Percentiles rank a stretch among this genome's conserved stretches.
These are phyloP conservation scores for Gastrolobium bilobum DNA, from an alignment of 306 rosid genomes.

Conservation along the genomic window DNA sequence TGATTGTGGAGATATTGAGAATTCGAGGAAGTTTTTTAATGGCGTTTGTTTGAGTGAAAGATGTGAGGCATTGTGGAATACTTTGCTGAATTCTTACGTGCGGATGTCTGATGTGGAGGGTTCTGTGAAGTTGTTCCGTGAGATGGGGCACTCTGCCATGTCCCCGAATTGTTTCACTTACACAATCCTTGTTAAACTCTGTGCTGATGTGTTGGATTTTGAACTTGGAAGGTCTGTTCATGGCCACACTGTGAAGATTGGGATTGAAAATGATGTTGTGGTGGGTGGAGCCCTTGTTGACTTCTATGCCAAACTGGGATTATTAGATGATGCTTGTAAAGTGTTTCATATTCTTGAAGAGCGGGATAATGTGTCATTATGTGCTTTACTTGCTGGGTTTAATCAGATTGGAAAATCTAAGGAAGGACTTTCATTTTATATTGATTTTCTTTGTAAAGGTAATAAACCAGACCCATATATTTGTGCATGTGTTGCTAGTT, in stretches of 20 bases:
- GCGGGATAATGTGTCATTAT: conserved; percentile 58
- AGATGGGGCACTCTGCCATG: conserved; percentile 45
- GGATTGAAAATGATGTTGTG: conserved; percentile 51
- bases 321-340: conserved; percentile 47
- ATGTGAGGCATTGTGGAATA: conserved; percentile 56
- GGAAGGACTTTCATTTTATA: conserved; percentile 49
- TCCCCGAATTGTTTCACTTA: conserved; percentile 46
- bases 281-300: conserved; percentile 59
- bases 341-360: conserved; percentile 49
- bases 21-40: conserved; percentile 53
- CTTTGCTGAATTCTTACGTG: conserved; percentile 54
- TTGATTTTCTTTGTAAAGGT: conserved; percentile 53
- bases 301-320: conserved; percentile 52
- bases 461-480: conserved; percentile 54
- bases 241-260: conserved; percentile 52
- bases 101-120: conserved; percentile 48
- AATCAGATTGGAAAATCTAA: conserved; percentile 52
- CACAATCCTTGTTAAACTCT: conserved; percentile 51
- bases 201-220: conserved; percentile 49
- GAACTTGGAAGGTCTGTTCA: conserved; percentile 56
- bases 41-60: conserved; percentile 51
- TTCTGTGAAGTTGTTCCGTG: conserved; percentile 44
- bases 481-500: conserved; percentile 47
- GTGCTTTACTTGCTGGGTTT: conserved; percentile 59
- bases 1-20: conserved; percentile 47